Evolutionary conservation across 2,329 filamentous ascomycete genomes (phyloP), one percentile per base, ranked within the genome.

Genomic region (Hymenoscyphus fraxineus): DNA sequence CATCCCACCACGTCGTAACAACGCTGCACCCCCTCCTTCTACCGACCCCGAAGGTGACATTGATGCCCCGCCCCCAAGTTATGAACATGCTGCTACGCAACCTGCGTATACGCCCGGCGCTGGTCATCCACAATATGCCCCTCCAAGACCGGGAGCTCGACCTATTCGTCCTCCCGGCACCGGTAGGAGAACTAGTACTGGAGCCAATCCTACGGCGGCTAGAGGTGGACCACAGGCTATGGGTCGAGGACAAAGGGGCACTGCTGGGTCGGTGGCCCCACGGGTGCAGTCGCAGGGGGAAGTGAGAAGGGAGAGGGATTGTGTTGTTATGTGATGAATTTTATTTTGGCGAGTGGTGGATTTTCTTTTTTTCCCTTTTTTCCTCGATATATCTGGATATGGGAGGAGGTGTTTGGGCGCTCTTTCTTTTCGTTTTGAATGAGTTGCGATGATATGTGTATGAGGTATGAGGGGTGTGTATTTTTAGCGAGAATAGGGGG

Each of bases 51-150:
- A 70, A 63, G 78, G 76, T 58, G 78, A 70, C 60, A 80, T 83
- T 31, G 81, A 86, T 35, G 82, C 80, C 0, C 85, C 86, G 1
- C 87, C 86, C 1, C 88, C 88, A 4, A 82, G 83, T 0, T 90
- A 90, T 71, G 88, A 90, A 73, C 85, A 89, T 73, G 85, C 85
- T 19, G 81, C 85, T 0, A 81, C 78, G 15, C 80, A 81, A 55
- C 80, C 81, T n/a, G 80, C 80, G 2, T 88, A 88, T 67, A 76
- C 81, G 19, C 82, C 83, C 1, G 81, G 83, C 0, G 71, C 72
- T 15, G 73, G 76, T 59, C 80, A 81, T 68, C 81, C 80, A 0
- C 72, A 78, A 1, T 79, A 79, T 64, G 69, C 72, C 13, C 70
- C 59, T n/a, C 59, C 70, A 2, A 62, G 59, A 51, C 68, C 68